Conservation (phyloP, 345 rosid genomes). For the Limnanthes douglasii region DNA sequence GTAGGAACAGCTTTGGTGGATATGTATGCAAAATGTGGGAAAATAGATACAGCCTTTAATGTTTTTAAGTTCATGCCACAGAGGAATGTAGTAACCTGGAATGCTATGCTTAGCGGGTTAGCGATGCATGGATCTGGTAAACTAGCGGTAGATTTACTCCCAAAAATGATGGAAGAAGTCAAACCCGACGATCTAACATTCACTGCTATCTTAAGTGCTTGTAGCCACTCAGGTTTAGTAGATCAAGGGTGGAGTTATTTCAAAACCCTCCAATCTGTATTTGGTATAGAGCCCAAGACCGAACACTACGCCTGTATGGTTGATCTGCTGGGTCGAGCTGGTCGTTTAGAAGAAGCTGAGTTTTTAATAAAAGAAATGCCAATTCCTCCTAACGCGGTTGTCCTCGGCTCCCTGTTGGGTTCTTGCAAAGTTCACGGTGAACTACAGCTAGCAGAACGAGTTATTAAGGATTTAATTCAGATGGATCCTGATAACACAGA, state of each 20-base stretch:
- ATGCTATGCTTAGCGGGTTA: slow-evolving; percentile 56
- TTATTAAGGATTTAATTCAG: slow-evolving; percentile 28
- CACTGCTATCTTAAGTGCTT: slow-evolving; percentile 55
- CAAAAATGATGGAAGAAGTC: slow-evolving; percentile 44
- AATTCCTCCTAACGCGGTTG: slow-evolving; percentile 65
- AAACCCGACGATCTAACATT: slow-evolving; percentile 61
- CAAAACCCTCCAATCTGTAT: slow-evolving; percentile 17
- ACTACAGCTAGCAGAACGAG: slow-evolving; percentile 35
- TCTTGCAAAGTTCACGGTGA: slow-evolving; percentile 51
- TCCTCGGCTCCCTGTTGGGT: slow-evolving; percentile 70
- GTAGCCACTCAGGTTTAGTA: slow-evolving; percentile 71
- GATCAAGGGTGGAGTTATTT: slow-evolving; percentile 39
- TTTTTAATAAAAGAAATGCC: slow-evolving; percentile 41
- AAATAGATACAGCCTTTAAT: slow-evolving; percentile 28
- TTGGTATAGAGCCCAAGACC: slow-evolving; percentile 36
- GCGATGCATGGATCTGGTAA: slow-evolving; percentile 64
- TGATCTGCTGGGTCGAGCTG: slow-evolving; percentile 75
- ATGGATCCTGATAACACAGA: slow-evolving; percentile 46
- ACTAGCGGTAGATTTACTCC: slow-evolving; percentile 32
- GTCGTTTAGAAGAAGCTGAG: slow-evolving; percentile 61
- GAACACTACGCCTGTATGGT: slow-evolving; percentile 90
- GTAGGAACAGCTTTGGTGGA: slow-evolving; percentile 70
- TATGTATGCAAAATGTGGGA: slow-evolving; percentile 84
- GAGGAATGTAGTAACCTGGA: slow-evolving; percentile 76
- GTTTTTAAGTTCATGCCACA: slow-evolving; percentile 33